phyloP scores from a whole-genome alignment of 257 asterid genomes.

The Gentiana dahurica region DNA sequence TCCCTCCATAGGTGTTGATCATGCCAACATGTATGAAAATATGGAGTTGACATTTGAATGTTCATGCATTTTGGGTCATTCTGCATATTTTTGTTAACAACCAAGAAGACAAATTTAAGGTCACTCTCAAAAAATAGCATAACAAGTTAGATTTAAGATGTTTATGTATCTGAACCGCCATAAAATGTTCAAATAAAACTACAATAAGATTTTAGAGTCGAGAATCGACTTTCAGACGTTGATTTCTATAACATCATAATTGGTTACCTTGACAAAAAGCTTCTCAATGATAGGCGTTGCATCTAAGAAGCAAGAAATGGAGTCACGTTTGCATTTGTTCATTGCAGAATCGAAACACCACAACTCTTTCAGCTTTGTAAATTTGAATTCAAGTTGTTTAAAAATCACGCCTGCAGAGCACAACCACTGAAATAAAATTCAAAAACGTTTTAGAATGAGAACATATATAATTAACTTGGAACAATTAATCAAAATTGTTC shows the following conservation, averaged over 20 bases:
- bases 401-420: slow-evolving; percentile 13
- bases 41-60: not conserved
- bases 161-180: not conserved
- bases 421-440: not conserved
- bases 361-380: slow-evolving; percentile 6
- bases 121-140: no score
- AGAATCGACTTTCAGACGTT: no score
- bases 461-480: not conserved
- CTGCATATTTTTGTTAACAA: not conserved
- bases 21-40: slow-evolving; percentile 18
- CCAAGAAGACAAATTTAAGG: no score
- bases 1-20: slow-evolving; percentile 33
- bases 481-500: not conserved
- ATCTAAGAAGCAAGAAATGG: slow-evolving; percentile 13
- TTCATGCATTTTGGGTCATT: not conserved
- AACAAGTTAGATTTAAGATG: no score
- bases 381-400: slow-evolving; percentile 3
- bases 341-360: not conserved
- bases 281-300: slow-evolving; percentile 5
- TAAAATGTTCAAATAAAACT: not conserved
- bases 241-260: no score
- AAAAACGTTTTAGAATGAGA: not conserved
- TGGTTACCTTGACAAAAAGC: slow-evolving; percentile 2
- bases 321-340: slow-evolving; percentile 9
- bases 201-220: no score